phyloP scores from a whole-genome alignment of 345 rosid genomes.

The Triadica sebifera region DNA sequence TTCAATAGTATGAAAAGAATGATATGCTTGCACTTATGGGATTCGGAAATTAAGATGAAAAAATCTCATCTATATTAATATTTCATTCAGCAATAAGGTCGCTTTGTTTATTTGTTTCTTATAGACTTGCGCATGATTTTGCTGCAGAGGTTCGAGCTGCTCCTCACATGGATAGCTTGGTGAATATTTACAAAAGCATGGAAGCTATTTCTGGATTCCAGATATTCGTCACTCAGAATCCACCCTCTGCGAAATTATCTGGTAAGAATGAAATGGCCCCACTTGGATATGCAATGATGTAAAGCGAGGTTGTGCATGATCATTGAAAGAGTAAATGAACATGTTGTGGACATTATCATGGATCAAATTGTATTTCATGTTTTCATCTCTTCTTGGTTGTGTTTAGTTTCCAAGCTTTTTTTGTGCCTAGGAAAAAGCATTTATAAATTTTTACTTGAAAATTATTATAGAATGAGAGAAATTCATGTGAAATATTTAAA shows the following conservation, averaged over 20 bases:
- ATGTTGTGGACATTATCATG: not conserved
- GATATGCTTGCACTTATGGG: not conserved
- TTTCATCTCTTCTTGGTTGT: not conserved
- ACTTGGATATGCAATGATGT: not conserved
- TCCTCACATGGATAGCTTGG: slow-evolving; percentile 95
- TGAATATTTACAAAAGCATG: slow-evolving; percentile 79
- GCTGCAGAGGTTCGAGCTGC: slow-evolving; percentile 76
- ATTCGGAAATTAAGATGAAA: not conserved
- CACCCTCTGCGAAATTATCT: slow-evolving; percentile 32
- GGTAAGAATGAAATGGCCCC: slow-evolving; percentile 29
- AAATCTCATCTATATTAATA: not conserved
- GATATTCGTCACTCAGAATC: slow-evolving; percentile 56
- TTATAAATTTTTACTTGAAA: not conserved
- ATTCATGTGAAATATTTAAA: not conserved
- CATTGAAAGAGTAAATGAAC: not conserved
- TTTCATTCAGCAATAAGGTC: not conserved
- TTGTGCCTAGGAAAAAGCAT: not conserved
- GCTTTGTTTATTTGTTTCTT: not conserved
- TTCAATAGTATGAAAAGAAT: not conserved
- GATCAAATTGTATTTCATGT: not conserved
- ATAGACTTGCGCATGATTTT: slow-evolving; percentile 8
- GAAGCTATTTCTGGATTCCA: slow-evolving; percentile 75
- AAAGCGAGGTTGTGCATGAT: not conserved
- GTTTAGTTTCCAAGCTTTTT: not conserved
- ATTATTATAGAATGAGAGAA: not conserved